Percentiles rank a stretch among this genome's conserved stretches.
These are phyloP conservation scores for Naumovozyma baii DNA, from an alignment of 805 yeast species.

Conservation along the genomic window DNA sequence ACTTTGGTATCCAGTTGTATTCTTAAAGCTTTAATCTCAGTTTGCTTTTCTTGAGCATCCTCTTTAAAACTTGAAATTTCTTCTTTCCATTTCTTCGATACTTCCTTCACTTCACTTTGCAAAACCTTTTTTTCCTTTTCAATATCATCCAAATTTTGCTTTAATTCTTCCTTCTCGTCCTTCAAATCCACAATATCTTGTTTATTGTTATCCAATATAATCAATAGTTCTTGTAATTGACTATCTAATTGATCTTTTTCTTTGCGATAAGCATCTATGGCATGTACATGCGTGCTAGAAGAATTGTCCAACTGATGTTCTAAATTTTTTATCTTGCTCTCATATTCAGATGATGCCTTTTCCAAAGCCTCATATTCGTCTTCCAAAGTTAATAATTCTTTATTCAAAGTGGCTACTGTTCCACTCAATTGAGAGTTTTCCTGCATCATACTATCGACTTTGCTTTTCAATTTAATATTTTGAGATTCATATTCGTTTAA, in stretches of 20 bases:
- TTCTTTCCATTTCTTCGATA: slow-evolving; percentile 6
- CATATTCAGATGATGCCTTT: slow-evolving; percentile 42
- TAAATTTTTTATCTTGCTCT: slow-evolving; percentile 33
- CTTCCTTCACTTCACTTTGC: slow-evolving; percentile 11
- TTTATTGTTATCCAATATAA: slow-evolving; percentile 30
- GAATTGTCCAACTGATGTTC: slow-evolving; percentile 32
- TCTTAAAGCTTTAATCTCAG: slow-evolving; percentile 25
- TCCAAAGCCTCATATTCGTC: slow-evolving; percentile 43
- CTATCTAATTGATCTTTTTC: slow-evolving; percentile 14
- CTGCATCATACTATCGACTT: slow-evolving; percentile 25
- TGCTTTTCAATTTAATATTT: slow-evolving; percentile 30
- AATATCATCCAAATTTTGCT: slow-evolving; percentile 15
- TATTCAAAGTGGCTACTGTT: slow-evolving; percentile 30
- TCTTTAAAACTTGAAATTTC: slow-evolving; percentile 7
- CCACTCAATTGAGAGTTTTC: slow-evolving; percentile 30
- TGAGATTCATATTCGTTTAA: slow-evolving; percentile 39
- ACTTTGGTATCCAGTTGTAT: slow-evolving; percentile 18
- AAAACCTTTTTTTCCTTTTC: slow-evolving; percentile 15
- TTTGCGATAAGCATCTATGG: slow-evolving; percentile 13
- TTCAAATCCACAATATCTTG: slow-evolving; percentile 25
- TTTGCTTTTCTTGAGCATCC: slow-evolving; percentile 16
- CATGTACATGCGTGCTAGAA: slow-evolving; percentile 33
- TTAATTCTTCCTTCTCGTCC: slow-evolving; percentile 33
- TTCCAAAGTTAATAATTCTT: slow-evolving; percentile 39
- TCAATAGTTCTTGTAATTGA: slow-evolving; percentile 33